phyloP scores from a whole-genome alignment of 352 stramenopile species.

The Pythium inflatum region DNA sequence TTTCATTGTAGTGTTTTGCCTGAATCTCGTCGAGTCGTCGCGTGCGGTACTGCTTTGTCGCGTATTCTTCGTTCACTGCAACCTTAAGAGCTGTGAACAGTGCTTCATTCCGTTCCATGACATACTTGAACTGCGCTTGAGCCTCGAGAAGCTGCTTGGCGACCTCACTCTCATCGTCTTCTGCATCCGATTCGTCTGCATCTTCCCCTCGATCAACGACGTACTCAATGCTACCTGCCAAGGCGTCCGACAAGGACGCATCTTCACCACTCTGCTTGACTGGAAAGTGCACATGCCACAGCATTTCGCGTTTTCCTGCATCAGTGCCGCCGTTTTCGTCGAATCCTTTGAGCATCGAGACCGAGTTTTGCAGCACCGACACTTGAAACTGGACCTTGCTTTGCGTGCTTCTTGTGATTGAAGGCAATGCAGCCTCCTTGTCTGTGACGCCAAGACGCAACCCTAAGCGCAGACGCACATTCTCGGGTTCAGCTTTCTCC shows the following conservation, averaged over 20 bases:
- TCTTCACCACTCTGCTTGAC: slow-evolving; percentile 44
- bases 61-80: slow-evolving; percentile 52
- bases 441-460: slow-evolving; percentile 30
- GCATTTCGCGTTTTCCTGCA: slow-evolving; percentile 32
- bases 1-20: slow-evolving; percentile 63
- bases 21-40: slow-evolving; percentile 55
- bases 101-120: slow-evolving; percentile 50
- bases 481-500: background rate
- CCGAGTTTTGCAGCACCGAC: slow-evolving; percentile 43
- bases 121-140: slow-evolving; percentile 50
- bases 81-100: slow-evolving; percentile 43
- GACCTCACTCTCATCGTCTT: slow-evolving; percentile 65
- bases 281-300: slow-evolving; percentile 66
- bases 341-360: slow-evolving; percentile 43
- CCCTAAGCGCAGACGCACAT: slow-evolving; percentile 24
- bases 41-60: slow-evolving; percentile 51
- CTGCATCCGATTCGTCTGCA: slow-evolving; percentile 47
- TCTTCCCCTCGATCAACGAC: slow-evolving; percentile 48
- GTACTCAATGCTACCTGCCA: slow-evolving; percentile 39
- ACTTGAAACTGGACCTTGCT: slow-evolving; percentile 49
- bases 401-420: background rate
- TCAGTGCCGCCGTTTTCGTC: slow-evolving; percentile 2
- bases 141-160: slow-evolving; percentile 48
- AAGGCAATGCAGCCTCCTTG: slow-evolving; percentile 13
- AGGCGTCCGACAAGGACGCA: slow-evolving; percentile 46